Conservation (phyloP, 75 land plant genomes). For the Pinus tabuliformis region DNA sequence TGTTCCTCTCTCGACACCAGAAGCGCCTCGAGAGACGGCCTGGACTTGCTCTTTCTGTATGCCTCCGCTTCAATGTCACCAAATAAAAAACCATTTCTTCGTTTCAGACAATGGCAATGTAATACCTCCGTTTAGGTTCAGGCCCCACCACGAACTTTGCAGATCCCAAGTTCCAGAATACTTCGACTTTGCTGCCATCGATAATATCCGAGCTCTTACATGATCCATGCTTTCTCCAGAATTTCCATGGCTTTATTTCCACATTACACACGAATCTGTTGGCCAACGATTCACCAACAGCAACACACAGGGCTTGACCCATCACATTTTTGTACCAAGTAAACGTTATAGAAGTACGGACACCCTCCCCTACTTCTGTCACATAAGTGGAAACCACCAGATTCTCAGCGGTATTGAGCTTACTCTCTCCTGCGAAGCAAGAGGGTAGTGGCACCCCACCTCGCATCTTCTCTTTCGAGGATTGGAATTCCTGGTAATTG, state of each 20-base stretch:
- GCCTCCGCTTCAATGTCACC: slow-evolving; percentile 82
- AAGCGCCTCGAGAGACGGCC: slow-evolving; percentile 26
- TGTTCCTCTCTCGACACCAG: slow-evolving; percentile 74
- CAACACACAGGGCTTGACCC: slow-evolving; percentile 1
- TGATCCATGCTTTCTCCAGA: no score
- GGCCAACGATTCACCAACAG: slow-evolving; percentile 2
- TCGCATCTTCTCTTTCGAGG: no score
- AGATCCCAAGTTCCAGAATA: no score
- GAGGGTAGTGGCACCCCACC: no score
- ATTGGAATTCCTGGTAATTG: no score
- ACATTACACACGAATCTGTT: neutral
- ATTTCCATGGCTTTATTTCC: no score
- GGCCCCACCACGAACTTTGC: slow-evolving; percentile 39
- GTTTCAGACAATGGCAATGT: slow-evolving; percentile 60
- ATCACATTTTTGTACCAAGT: slow-evolving; percentile 14
- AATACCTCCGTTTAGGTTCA: slow-evolving; percentile 76
- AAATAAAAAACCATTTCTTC: slow-evolving; percentile 59
- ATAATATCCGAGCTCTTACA: neutral
- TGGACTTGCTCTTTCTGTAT: slow-evolving; percentile 51
- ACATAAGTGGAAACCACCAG: no score
- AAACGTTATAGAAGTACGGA: neutral
- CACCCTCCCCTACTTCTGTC: no score
- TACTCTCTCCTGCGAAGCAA: no score
- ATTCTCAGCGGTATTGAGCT: no score
- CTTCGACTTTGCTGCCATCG: slow-evolving; percentile 47